Evolutionary conservation across 208 protist species (phyloP).

Genomic region (Acanthamoeba royreba): DNA sequence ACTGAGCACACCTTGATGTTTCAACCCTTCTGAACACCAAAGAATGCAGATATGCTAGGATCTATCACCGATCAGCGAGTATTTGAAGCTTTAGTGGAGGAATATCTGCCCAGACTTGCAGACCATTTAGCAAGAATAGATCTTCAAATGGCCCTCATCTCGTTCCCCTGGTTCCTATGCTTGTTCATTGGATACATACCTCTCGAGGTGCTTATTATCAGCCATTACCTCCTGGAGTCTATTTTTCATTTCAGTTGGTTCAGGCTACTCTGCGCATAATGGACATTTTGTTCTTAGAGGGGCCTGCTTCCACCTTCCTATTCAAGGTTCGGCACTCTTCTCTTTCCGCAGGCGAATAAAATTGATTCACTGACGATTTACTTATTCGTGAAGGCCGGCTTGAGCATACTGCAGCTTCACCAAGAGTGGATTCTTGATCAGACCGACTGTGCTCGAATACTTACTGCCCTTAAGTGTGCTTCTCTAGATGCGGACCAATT

Average conservation of each 20-base stretch:
- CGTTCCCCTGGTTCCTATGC: constrained; percentile 70
- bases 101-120: neutral
- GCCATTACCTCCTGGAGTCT: neutral
- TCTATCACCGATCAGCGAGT: constrained; percentile 32
- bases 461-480: neutral
- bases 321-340: constrained; percentile 66
- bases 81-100: neutral
- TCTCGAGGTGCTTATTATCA: constrained; percentile 8
- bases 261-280: constrained; percentile 69
- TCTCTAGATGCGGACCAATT: neutral
- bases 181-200: constrained; percentile 62
- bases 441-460: neutral
- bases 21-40: no score
- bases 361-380: no score
- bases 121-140: neutral
- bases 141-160: neutral
- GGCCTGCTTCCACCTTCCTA: constrained; percentile 60
- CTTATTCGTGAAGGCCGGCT: neutral
- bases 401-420: constrained; percentile 50
- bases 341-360: no score
- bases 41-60: neutral
- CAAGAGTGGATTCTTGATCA: constrained; percentile 49
- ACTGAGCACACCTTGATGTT: neutral
- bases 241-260: neutral
- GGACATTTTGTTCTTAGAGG: constrained; percentile 73